Evolutionary conservation across 2,329 filamentous ascomycete genomes (phyloP).

Genomic region (Blastomyces emzantsi): DNA sequence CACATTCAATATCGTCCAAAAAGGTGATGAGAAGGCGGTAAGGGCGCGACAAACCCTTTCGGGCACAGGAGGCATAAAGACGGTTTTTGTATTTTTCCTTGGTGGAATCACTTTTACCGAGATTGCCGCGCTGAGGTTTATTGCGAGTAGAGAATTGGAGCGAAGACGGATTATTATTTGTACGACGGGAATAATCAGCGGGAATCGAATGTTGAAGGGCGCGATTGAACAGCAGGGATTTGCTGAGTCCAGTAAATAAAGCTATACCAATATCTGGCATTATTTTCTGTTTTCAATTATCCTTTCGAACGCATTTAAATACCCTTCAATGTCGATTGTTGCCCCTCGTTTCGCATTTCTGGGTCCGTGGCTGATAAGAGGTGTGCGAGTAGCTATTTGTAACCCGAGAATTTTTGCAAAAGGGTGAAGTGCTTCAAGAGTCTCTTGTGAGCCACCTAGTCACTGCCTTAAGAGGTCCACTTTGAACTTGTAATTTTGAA

Average conservation of each 20-base stretch:
- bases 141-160: conserved; percentile 72
- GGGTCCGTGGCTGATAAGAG: neutral
- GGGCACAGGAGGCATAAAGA: conserved; percentile 66
- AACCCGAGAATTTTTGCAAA: neutral
- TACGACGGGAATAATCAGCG: conserved; percentile 84
- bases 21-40: conserved; percentile 84
- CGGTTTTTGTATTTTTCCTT: conserved; percentile 90
- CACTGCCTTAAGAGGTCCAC: neutral
- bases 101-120: conserved; percentile 97
- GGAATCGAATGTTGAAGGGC: conserved; percentile 78
- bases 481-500: neutral
- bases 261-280: neutral
- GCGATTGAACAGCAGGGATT: conserved; percentile 66
- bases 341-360: neutral
- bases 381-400: neutral
- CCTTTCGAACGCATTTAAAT: neutral
- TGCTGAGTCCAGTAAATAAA: conserved; percentile 1
- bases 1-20: conserved; percentile 87
- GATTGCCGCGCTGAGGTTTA: conserved; percentile 85
- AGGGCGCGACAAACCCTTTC: conserved; percentile 77
- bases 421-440: neutral
- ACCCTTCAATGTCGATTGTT: neutral
- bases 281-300: neutral
- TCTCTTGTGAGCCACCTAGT: neutral
- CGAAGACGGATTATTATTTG: conserved; percentile 82